Evolutionary conservation across 1,284 basidiomycete species (phyloP).

Genomic region (Cutaneotrichosporon cutaneum): DNA sequence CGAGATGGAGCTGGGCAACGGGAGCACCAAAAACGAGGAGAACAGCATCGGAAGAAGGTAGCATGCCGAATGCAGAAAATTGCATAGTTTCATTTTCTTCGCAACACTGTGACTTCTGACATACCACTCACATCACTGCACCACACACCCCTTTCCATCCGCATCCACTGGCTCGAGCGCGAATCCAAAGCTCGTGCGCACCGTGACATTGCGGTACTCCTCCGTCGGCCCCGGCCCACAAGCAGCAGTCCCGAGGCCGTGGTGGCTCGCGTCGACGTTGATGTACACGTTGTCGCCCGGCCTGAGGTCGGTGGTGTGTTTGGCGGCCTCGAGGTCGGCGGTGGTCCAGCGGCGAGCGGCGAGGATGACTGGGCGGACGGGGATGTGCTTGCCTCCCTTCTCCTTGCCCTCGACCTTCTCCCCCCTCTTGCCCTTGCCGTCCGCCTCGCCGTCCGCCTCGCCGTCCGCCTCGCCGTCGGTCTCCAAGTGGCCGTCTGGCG

Average conservation of each 20-base stretch:
- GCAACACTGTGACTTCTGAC: neutral
- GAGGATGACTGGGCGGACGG: conserved; percentile 14
- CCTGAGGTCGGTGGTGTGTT: conserved; percentile 23
- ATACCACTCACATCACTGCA: neutral
- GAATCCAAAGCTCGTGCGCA: conserved; percentile 11
- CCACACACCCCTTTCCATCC: neutral
- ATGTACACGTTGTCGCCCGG: conserved; percentile 24
- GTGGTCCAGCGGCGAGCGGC: conserved; percentile 27
- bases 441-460: neutral
- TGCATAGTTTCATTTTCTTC: too few relatives aligned
- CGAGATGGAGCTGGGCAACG: too few relatives aligned
- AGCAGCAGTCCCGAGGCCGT: conserved; percentile 24
- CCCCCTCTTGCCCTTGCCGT: neutral
- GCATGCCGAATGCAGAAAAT: too few relatives aligned
- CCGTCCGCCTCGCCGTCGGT: neutral
- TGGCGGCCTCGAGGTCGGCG: conserved; percentile 22
- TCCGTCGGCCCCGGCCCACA: conserved; percentile 27
- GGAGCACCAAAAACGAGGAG: too few relatives aligned
- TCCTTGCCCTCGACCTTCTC: neutral
- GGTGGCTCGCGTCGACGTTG: conserved; percentile 22
- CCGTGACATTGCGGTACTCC: conserved; percentile 12
- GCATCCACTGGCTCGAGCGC: conserved; percentile 4
- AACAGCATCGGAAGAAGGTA: too few relatives aligned
- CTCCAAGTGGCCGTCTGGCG: neutral
- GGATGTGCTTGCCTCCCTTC: neutral